Evolutionary conservation across 148 eudicot genomes (phyloP).

Genomic region (Rhododendron williamsianum): DNA sequence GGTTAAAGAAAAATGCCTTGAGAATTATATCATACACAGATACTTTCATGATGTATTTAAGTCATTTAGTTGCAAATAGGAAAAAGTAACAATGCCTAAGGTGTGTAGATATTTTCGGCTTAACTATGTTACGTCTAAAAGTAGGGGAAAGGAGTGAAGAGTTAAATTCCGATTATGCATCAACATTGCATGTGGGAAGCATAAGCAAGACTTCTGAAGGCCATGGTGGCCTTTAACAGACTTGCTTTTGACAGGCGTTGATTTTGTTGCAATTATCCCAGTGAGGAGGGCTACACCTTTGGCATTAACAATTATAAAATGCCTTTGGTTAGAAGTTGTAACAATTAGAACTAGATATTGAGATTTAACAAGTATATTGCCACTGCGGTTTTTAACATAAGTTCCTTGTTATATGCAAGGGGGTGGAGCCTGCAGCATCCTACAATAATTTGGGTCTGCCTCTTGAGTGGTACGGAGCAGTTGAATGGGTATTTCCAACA

Average conservation of each 20-base stretch:
- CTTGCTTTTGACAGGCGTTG: background rate
- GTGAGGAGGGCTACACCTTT: background rate
- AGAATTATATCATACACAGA: background rate
- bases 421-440: constrained; percentile 90
- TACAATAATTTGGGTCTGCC: constrained; percentile 82
- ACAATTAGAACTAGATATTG: background rate
- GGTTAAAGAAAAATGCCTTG: constrained; percentile 26
- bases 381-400: background rate
- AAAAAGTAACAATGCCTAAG: background rate
- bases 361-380: background rate
- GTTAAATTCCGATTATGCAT: background rate
- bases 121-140: background rate
- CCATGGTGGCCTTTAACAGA: background rate
- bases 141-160: background rate
- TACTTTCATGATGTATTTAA: background rate
- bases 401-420: constrained; percentile 37
- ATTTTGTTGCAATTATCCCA: background rate
- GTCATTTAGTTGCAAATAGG: background rate
- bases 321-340: background rate
- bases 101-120: background rate
- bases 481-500: constrained; percentile 94
- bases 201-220: background rate
- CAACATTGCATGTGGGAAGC: background rate
- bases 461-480: constrained; percentile 78
- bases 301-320: background rate